Evolutionary conservation across 2,329 filamentous ascomycete species (phyloP).

Genomic region (Sporothrix luriei): DNA sequence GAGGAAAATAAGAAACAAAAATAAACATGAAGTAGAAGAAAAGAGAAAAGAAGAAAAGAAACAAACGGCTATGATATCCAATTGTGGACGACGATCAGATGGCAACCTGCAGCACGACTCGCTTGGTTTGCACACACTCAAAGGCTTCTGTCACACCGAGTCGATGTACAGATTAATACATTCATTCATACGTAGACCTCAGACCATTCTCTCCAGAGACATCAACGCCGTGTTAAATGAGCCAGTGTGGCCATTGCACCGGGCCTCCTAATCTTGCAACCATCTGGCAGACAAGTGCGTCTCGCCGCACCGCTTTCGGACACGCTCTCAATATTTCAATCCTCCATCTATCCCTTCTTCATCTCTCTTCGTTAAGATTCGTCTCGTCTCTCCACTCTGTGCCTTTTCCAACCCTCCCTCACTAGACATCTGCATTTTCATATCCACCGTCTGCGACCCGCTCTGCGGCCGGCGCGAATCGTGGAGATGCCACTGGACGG

Average conservation of each 20-base stretch:
- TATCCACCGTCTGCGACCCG: background rate
- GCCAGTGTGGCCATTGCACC: background rate
- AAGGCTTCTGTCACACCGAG: background rate
- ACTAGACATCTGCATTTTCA: background rate
- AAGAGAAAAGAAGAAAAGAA: background rate
- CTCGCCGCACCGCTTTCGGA: background rate
- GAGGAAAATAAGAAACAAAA: no score
- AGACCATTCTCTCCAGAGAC: no score
- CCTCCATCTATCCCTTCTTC: no score
- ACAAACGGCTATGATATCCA: background rate
- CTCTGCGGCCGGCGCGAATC: slow-evolving; percentile 25
- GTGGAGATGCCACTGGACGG: slow-evolving; percentile 6
- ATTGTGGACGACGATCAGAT: background rate
- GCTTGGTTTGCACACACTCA: background rate
- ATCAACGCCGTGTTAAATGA: no score
- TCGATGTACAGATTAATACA: background rate
- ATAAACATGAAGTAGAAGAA: background rate
- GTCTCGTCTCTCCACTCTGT: background rate
- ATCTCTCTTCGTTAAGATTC: background rate
- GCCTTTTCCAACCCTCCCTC: background rate
- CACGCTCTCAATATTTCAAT: background rate
- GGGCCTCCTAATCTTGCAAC: background rate
- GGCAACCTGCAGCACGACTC: background rate
- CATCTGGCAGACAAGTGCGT: background rate
- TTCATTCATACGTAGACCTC: background rate